These are phyloP conservation scores for Macroventuria anomochaeta DNA, from an alignment of 2,329 filamentous ascomycete genomes.

Conservation along the genomic window DNA sequence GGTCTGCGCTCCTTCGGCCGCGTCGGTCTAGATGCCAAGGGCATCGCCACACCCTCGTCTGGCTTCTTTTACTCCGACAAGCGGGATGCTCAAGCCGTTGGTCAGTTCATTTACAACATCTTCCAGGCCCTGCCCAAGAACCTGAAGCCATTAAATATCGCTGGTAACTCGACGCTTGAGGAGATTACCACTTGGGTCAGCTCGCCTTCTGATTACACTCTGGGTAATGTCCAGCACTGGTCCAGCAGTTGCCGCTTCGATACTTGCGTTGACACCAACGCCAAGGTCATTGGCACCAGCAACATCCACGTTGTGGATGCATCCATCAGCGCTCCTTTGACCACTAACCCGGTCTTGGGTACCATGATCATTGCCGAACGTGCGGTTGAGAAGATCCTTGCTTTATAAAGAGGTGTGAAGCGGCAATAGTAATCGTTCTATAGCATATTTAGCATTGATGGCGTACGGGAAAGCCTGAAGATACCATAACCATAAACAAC, in stretches of 20 bases:
- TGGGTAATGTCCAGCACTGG: slow-evolving; percentile 62
- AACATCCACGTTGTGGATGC: slow-evolving; percentile 62
- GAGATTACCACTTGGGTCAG: slow-evolving; percentile 61
- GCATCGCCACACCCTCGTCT: slow-evolving; percentile 51
- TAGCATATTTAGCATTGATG: not conserved
- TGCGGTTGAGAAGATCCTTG: slow-evolving; percentile 58
- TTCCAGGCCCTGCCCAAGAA: slow-evolving; percentile 56
- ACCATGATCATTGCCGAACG: slow-evolving; percentile 62
- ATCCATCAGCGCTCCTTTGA: slow-evolving; percentile 58
- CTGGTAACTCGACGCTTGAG: slow-evolving; percentile 54
- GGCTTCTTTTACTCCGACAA: slow-evolving; percentile 57
- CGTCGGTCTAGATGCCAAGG: slow-evolving; percentile 55
- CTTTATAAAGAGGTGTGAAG: slow-evolving; percentile 12
- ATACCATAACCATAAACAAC: not conserved
- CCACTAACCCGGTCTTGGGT: slow-evolving; percentile 62
- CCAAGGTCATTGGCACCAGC: slow-evolving; percentile 56
- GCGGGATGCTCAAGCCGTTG: slow-evolving; percentile 58
- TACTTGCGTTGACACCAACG: slow-evolving; percentile 57
- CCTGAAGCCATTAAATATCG: slow-evolving; percentile 58
- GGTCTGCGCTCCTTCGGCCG: slow-evolving; percentile 59
- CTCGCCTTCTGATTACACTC: slow-evolving; percentile 56
- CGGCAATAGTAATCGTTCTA: not conserved
- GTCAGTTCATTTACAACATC: slow-evolving; percentile 58
- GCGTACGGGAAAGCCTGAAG: not conserved
- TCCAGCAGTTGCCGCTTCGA: slow-evolving; percentile 60